These are phyloP conservation scores for Prunus padus DNA, from an alignment of 306 rosid genomes.

Conservation along the genomic window DNA sequence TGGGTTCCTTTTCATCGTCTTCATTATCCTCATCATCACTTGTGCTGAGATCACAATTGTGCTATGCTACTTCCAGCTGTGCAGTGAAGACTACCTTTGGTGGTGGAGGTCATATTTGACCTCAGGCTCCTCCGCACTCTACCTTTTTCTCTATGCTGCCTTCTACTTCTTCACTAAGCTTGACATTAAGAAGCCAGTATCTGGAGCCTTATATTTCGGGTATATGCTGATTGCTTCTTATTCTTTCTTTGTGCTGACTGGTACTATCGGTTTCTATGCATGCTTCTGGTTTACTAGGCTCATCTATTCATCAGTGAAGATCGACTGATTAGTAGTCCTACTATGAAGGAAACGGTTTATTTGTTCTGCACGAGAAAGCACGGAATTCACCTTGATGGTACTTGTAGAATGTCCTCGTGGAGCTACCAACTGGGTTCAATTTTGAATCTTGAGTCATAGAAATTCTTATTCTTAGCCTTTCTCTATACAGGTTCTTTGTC, in stretches of 20 bases:
- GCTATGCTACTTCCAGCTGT: constrained; percentile 98
- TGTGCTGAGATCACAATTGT: constrained; percentile 94
- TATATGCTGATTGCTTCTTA: constrained; percentile 84
- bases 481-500: constrained; percentile 38
- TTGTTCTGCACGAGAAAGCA: constrained; percentile 18
- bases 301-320: constrained; percentile 87
- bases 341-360: constrained; percentile 17
- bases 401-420: constrained; percentile 13
- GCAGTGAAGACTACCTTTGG: constrained; percentile 91
- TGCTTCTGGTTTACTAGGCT: constrained; percentile 87
- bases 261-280: constrained; percentile 87
- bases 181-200: constrained; percentile 81
- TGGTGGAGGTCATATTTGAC: constrained; percentile 97
- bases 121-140: constrained; percentile 88
- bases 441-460: constrained; percentile 37
- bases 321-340: constrained; percentile 44
- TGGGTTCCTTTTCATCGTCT: constrained; percentile 83
- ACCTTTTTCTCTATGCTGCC: constrained; percentile 78
- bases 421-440: constrained; percentile 31
- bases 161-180: constrained; percentile 95
- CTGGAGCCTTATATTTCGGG: constrained; percentile 82
- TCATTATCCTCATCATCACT: constrained; percentile 77
- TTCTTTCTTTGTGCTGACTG: constrained; percentile 80
- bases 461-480: constrained; percentile 30
- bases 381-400: constrained; percentile 18